Percentiles rank a stretch among this genome's conserved stretches.
phyloP scores from a whole-genome alignment of 2,329 filamentous ascomycete genomes.

The Fusarium sp. region DNA sequence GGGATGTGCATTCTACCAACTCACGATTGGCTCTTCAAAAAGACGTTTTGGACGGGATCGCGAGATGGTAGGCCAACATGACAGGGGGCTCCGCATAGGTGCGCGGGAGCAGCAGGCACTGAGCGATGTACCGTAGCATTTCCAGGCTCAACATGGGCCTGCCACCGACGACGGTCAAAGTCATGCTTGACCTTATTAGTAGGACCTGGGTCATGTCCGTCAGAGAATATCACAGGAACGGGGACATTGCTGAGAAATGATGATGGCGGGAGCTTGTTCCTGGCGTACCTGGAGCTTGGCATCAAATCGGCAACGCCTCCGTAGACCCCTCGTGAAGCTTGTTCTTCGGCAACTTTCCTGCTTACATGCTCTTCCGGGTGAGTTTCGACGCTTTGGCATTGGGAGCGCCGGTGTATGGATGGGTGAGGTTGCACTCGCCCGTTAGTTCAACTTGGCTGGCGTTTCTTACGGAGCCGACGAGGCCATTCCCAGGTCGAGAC shows the following conservation, averaged over 20 bases:
- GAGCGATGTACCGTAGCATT: conserved; percentile 34
- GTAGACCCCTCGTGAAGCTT: conserved; percentile 22
- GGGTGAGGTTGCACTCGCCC: conserved; percentile 19
- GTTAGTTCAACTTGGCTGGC: conserved; percentile 21
- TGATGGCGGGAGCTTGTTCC: conserved; percentile 35
- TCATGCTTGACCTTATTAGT: conserved; percentile 28
- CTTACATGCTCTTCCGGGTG: neutral
- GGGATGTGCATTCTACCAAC: conserved; percentile 32
- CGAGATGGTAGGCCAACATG: conserved; percentile 23
- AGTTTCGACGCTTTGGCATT: conserved; percentile 25
- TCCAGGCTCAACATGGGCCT: conserved; percentile 32
- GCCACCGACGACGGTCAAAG: conserved; percentile 39
- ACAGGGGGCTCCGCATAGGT: conserved; percentile 22
- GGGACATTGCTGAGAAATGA: conserved; percentile 29
- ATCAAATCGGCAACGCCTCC: conserved; percentile 29
- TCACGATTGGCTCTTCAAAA: conserved; percentile 39
- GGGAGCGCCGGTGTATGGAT: neutral
- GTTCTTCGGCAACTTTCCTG: conserved; percentile 9
- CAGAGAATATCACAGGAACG: conserved; percentile 22
- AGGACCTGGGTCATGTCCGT: conserved; percentile 35
- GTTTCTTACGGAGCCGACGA: conserved; percentile 39
- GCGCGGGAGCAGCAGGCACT: conserved; percentile 38
- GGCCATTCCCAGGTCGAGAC: conserved; percentile 27
- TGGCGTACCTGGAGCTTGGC: conserved; percentile 40
- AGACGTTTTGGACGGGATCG: conserved; percentile 33